phyloP scores from a whole-genome alignment of 2,329 filamentous ascomycete genomes.

The Colletotrichum truncatum region DNA sequence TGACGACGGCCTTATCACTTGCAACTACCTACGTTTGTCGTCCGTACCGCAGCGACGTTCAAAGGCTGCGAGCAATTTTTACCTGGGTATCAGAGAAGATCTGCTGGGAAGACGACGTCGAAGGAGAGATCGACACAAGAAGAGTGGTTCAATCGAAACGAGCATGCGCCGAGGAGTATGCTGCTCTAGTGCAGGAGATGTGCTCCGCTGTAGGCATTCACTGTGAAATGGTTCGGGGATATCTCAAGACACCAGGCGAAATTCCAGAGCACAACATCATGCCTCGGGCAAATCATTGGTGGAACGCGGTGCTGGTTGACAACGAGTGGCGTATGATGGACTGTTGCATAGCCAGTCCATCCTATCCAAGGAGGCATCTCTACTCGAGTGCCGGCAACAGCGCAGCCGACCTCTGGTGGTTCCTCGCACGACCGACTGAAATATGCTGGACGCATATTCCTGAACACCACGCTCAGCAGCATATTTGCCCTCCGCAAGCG shows the following conservation, averaged over 20 bases:
- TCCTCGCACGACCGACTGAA: conserved; percentile 87
- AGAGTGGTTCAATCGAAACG: conserved; percentile 86
- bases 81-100: conserved; percentile 98
- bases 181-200: conserved; percentile 90
- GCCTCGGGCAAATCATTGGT: conserved; percentile 94
- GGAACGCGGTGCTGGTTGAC: conserved; percentile 94
- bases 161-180: conserved; percentile 89
- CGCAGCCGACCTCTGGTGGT: conserved; percentile 89
- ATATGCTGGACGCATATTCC: conserved; percentile 97
- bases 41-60: conserved; percentile 93
- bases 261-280: conserved; percentile 81
- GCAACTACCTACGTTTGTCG: conserved; percentile 93
- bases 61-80: conserved; percentile 92
- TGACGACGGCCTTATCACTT: conserved; percentile 82
- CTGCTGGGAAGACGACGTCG: conserved; percentile 93
- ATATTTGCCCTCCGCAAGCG: conserved; percentile 88
- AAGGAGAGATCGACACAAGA: conserved; percentile 83
- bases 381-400: conserved; percentile 79
- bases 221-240: conserved; percentile 87
- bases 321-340: conserved; percentile 97
- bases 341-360: conserved; percentile 89
- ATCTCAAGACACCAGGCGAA: conserved; percentile 91
- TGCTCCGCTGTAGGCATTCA: conserved; percentile 88
- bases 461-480: conserved; percentile 86
- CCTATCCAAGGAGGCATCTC: conserved; percentile 79